Percentiles rank a stretch among this genome's conserved stretches.
Conservation (phyloP, 371 early-diverging fungal genomes). For the Mucor velutinosus region DNA sequence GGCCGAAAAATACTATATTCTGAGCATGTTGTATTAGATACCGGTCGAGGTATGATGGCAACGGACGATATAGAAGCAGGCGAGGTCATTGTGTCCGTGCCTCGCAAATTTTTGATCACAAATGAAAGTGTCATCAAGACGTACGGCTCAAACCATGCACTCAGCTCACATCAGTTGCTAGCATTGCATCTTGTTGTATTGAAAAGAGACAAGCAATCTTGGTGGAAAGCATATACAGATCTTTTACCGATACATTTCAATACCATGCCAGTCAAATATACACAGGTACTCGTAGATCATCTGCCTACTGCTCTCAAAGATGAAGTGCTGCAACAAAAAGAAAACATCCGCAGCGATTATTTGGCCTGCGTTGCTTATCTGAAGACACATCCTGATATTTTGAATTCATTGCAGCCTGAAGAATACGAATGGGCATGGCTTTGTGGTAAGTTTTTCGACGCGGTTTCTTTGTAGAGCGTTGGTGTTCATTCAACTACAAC, state of each 20-base stretch:
- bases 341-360: constrained; percentile 52
- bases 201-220: constrained; percentile 42
- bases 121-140: constrained; percentile 34
- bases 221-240: constrained; percentile 59
- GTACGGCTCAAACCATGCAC: constrained; percentile 33
- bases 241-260: constrained; percentile 60
- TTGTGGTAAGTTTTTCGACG: constrained; percentile 43
- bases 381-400: constrained; percentile 21
- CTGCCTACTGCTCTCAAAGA: constrained; percentile 48
- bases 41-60: constrained; percentile 71
- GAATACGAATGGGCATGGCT: constrained; percentile 69
- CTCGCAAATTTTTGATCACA: constrained; percentile 54
- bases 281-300: constrained; percentile 34
- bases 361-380: constrained; percentile 37
- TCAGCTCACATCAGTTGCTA: constrained; percentile 56
- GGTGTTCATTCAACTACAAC: not conserved
- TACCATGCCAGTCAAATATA: constrained; percentile 64
- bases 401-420: constrained; percentile 6
- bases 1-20: too few relatives aligned
- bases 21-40: constrained; percentile 32
- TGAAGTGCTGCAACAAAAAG: constrained; percentile 49
- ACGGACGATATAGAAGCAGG: constrained; percentile 60
- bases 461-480: too few relatives aligned
- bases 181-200: constrained; percentile 52
- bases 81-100: constrained; percentile 62